Base-by-base conservation (phyloP, 345 rosid species). In the Gossypium mustelinum region DNA sequence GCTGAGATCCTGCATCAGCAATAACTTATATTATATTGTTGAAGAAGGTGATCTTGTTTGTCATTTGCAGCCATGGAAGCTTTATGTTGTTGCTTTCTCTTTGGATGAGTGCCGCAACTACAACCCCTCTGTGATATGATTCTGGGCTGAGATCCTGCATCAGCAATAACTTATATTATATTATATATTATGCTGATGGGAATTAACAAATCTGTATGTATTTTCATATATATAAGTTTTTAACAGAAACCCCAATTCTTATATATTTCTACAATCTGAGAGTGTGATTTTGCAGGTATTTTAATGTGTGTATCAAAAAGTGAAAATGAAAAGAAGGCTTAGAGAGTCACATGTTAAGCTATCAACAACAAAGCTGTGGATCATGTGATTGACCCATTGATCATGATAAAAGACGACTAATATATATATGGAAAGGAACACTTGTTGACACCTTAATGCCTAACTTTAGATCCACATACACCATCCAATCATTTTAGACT, bases 71-170 rank as follows among this genome's bases (percentile, higher is more conserved):
- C 52, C 85, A 45, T 89, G 63, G 90, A 91, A 57, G 94, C 85
- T 74, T 48, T 88, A 68, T 91, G 97, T 77, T 89, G 92, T 75
- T 89, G 92, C 9, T 34, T 34, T 34, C 66, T 70, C 80, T 71
- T 34, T 85, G 65, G 94, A 91, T 62, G 90, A 52, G 7, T 12
- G 86, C 22, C 87, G 97, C 68, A 89, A 94, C 83, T 89, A 89
- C 54, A 89, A 89, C 73, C 90, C 94, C 27, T 75, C 85, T 45
- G 66, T 86, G 11, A 18, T 84, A 34, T 34, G 39, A 79, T 82
- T 51, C n/a, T 75, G 20, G 81, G 68, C 69, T 86, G 74, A 72
- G 29, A 66, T 66, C 14, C 22, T 41, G 4, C 5, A 34, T 3
- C 48, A 17, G 11, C 48, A 16, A 39, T 2, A 63, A 17, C 10